Base-by-base conservation (phyloP, 1,284 basidiomycete genomes). In the Trichosporon coremiiforme region DNA sequence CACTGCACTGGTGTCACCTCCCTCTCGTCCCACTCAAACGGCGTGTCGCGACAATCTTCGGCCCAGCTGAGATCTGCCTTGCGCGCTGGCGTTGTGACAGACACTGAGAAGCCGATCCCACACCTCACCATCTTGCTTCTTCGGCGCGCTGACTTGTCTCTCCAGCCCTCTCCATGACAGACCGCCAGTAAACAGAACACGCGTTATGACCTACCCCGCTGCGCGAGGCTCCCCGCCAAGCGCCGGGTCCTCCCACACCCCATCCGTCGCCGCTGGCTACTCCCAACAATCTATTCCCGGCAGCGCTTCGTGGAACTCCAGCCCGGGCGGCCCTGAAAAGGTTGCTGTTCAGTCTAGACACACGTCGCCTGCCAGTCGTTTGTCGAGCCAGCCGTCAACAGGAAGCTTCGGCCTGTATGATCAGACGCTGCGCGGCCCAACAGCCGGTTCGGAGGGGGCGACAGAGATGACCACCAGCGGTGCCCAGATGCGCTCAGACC, bases 161-260 rank as follows among this genome's bases (percentile, higher is more conserved):
- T 60, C 62, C 33, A 69, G 65, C 36, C 38, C 63, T 33, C 67
- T 53, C 68, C 64, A 63, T 70, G 68, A 65, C 68, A 60, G 50
- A 22, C 62, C 67, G 64, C 65, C 67, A 70, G 67, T 72, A 66
- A 63, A 47, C 12, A 55, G 47, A 62, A n/a, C 2, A 15, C 53
- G 53, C 63, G 67, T 65, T 10, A 73, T 73, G 71, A 67, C 71
- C 63, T 68, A 65, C 50, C 55, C 65, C 53, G 71, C 71, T 69
- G 71, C 71, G 71, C 71, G 71, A 70, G 71, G 71, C 67, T 68
- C 71, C 38, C 67, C 71, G 60, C 71, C 71, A 57, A 67, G 71
- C 71, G 71, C 69, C 64, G 71, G 71, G 66, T 35, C 33, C 41
- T 63, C 57, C 9, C 29, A 62, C 31, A 33, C 67, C 45, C 50